Conservation (phyloP, 305 asterid species). For the Lippia alba region DNA sequence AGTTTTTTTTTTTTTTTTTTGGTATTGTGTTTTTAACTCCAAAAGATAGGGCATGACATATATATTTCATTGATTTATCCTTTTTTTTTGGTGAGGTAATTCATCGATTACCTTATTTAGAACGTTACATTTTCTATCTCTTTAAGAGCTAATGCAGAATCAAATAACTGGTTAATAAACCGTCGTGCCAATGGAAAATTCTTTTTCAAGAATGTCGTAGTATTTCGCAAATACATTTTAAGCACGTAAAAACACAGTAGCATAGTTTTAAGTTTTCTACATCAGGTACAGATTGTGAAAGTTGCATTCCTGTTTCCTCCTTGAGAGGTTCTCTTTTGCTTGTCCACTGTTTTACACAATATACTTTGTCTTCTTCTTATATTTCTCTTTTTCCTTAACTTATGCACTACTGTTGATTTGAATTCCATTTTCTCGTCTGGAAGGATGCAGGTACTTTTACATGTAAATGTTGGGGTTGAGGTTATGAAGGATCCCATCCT, state of each 20-base stretch:
- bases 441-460: constrained; percentile 80
- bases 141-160: neutral
- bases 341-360: neutral
- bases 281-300: neutral
- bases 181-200: neutral
- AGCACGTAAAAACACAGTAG: neutral
- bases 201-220: constrained; percentile 14
- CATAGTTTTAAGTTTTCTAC: neutral
- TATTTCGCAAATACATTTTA: constrained; percentile 5
- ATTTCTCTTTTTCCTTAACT: constrained; percentile 6
- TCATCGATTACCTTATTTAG: neutral
- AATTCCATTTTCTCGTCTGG: constrained; percentile 52
- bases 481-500: constrained; percentile 56
- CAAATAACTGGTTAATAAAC: neutral
- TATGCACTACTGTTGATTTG: constrained; percentile 42
- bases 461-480: constrained; percentile 55
- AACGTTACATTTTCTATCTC: neutral
- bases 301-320: neutral
- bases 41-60: neutral
- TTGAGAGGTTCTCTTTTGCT: neutral
- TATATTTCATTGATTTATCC: too few species aligned
- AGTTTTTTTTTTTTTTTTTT: constrained; percentile 19
- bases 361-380: neutral
- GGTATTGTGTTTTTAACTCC: neutral
- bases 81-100: neutral